A percentile compares a stretch with the other conserved stretches of the same genome.
Evolutionary conservation across 2,329 filamentous ascomycete species (phyloP).

Genomic region (Neofusicoccum kwambonambiense): DNA sequence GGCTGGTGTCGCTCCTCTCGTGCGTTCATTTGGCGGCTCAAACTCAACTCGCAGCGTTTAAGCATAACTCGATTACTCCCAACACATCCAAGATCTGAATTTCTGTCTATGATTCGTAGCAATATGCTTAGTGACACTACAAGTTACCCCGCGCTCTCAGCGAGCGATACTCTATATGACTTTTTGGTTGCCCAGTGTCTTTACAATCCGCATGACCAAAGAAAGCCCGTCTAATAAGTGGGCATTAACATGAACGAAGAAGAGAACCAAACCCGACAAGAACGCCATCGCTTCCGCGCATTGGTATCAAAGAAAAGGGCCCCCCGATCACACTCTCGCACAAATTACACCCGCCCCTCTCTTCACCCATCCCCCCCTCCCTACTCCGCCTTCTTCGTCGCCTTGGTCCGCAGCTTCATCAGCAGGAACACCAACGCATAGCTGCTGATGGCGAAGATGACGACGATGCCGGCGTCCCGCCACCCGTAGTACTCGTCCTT

Average conservation of each 20-base stretch:
- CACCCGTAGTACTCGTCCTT: conserved; percentile 60
- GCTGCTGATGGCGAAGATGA: conserved; percentile 55
- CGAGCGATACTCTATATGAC: not conserved
- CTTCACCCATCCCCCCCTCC: not conserved
- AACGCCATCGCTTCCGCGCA: too few relatives aligned
- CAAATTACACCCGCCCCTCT: not conserved
- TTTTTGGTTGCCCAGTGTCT: not conserved
- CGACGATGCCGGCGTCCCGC: conserved; percentile 62
- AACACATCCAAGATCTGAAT: too few relatives aligned
- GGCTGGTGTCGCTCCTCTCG: too few relatives aligned
- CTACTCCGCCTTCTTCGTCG: conserved; percentile 39
- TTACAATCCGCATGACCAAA: not conserved
- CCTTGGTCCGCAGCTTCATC: conserved; percentile 45
- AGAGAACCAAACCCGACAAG: too few relatives aligned
- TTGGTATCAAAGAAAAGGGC: too few relatives aligned
- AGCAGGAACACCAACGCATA: conserved; percentile 51
- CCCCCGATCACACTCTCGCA: not conserved
- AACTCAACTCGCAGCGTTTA: too few relatives aligned
- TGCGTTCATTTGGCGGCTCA: too few relatives aligned
- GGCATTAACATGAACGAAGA: too few relatives aligned
- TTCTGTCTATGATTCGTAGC: not conserved
- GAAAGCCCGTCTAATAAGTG: too few relatives aligned
- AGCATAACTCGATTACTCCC: too few relatives aligned
- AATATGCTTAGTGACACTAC: not conserved
- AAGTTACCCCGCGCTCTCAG: too few relatives aligned